Evolutionary conservation across 1,284 basidiomycete species (phyloP).

Genomic region (Ganoderma lingzhi): DNA sequence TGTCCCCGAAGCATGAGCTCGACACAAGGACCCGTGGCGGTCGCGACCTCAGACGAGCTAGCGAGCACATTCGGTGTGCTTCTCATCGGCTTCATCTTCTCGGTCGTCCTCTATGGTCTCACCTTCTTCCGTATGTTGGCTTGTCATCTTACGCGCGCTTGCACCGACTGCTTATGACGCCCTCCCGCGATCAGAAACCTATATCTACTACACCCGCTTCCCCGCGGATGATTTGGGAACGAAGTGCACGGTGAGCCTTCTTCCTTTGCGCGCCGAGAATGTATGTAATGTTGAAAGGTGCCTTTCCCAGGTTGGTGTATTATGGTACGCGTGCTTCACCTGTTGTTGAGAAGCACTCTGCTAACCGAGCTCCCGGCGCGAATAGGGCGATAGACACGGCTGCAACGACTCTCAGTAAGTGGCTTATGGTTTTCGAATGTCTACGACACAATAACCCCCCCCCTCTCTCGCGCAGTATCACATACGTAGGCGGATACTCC

Average conservation of each 20-base stretch:
- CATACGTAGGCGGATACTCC: constrained; percentile 40
- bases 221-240: constrained; percentile 40
- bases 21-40: neutral
- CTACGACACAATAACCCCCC: neutral
- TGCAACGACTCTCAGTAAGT: constrained; percentile 41
- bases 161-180: neutral
- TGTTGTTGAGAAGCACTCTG: neutral
- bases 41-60: constrained; percentile 28
- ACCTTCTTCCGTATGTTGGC: constrained; percentile 52
- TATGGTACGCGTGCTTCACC: constrained; percentile 37
- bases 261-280: no score
- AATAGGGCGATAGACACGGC: constrained; percentile 39
- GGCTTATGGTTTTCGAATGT: constrained; percentile 19
- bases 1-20: constrained; percentile 13
- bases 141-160: neutral
- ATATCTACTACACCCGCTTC: constrained; percentile 50
- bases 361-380: neutral
- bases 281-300: neutral
- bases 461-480: constrained; percentile 38
- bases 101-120: constrained; percentile 49
- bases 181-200: constrained; percentile 42
- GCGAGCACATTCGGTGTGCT: constrained; percentile 46
- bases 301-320: constrained; percentile 38
- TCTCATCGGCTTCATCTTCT: constrained; percentile 47
- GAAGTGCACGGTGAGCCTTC: constrained; percentile 42